phyloP scores from a whole-genome alignment of 805 yeast species.

The Cyberlindnera americana region DNA sequence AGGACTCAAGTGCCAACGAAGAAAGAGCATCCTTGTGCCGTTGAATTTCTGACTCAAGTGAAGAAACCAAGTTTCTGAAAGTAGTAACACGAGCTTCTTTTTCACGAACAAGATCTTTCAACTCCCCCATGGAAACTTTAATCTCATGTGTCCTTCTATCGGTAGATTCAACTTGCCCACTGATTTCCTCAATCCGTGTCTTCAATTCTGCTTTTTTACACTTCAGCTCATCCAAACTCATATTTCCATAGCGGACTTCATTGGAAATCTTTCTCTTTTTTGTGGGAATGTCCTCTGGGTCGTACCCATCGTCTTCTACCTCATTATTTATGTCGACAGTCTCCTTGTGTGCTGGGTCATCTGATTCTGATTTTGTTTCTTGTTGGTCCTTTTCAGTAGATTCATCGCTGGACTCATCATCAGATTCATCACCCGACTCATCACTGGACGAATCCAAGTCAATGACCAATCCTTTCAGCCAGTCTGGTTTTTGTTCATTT shows the following conservation, averaged over 20 bases:
- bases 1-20: not conserved
- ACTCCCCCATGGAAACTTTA: not conserved
- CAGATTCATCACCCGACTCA: too few species aligned
- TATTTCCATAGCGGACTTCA: not conserved
- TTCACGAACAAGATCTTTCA: not conserved
- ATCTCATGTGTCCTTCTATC: not conserved
- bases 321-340: not conserved
- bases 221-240: constrained; percentile 4
- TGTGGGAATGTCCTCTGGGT: constrained; percentile 3
- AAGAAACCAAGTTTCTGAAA: not conserved
- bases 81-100: not conserved
- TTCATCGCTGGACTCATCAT: too few species aligned
- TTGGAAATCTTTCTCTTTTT: constrained; percentile 12
- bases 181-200: not conserved
- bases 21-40: not conserved
- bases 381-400: not conserved
- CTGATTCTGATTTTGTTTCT: not conserved
- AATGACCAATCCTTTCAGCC: constrained; percentile 25
- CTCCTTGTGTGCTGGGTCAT: not conserved
- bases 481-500: constrained; percentile 21
- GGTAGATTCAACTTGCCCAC: not conserved
- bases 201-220: constrained; percentile 1
- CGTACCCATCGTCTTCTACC: constrained; percentile 2
- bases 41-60: constrained; percentile 1
- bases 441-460: constrained; percentile 20